Evolutionary conservation across 169 alveolate species (phyloP), one percentile per base, ranked within the genome.

Genomic region (Plasmodium berghei): DNA sequence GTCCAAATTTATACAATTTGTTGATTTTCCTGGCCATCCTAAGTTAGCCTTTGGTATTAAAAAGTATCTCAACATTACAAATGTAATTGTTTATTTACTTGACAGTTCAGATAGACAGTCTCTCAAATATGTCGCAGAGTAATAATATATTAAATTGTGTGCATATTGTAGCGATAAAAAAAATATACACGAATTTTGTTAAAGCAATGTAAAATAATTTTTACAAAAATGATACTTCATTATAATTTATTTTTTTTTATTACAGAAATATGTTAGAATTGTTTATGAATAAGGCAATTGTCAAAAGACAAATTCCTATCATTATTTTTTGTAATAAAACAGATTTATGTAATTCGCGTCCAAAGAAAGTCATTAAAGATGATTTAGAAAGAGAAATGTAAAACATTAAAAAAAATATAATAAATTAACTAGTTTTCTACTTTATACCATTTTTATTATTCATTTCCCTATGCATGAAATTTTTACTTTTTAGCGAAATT

Each of bases 301-400:
- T 75, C 22, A 49, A 75, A 20, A 75, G 64, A 56, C 71, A 75
- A 52, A 75, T 75, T 16, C 89, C 89, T 26, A 18, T 75, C 26
- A 75, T 75, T 45, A 63, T 75, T 22, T 26, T 75, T 48, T 75
- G 89, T 42, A 75, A 75, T 49, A 75, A 75, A 58, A 75, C 89
- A 12, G 89, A 75, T 45, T 63, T 75, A 28, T 75, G 89, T 40
- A 75, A 75, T 56, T 75, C 89, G 3, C 66, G 89, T 1, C 89
- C 89, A 28, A 75, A 75, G 63, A 73, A 75, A 75, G 89, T 75
- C 49, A 75, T 75, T 46, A 75, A 75, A 56, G 89, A 75, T 18
- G 89, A 75, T 40, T 63, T 75, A 52, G 89, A 75, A 45, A 75
- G 89, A 40, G 89, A 75, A 75, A 75, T 75, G 89, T 75, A 75